phyloP scores from a whole-genome alignment of 108 stramenopile genomes.

The Skeletonema tropicum region DNA sequence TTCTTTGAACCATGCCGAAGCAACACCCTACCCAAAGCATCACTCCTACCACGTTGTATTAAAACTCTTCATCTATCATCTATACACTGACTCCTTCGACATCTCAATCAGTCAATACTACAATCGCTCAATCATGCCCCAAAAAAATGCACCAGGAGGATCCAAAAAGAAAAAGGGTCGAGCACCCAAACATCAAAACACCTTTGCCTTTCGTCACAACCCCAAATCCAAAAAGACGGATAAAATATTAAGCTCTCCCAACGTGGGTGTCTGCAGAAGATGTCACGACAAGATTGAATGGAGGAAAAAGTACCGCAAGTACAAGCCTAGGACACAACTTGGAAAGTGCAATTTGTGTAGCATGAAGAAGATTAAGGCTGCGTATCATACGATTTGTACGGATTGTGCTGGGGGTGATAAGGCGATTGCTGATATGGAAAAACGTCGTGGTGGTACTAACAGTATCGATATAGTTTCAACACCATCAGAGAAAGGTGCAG shows the following conservation, averaged over 20 bases:
- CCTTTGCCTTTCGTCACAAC: slow-evolving; percentile 93
- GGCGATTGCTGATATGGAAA: slow-evolving; percentile 59
- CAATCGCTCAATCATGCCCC: slow-evolving; percentile 37
- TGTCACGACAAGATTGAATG: slow-evolving; percentile 96
- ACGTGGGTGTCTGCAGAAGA: slow-evolving; percentile 86
- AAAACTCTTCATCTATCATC: no score
- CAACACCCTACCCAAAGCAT: no score
- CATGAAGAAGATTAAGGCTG: slow-evolving; percentile 67
- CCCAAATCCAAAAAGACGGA: slow-evolving; percentile 94
- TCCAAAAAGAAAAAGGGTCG: slow-evolving; percentile 84
- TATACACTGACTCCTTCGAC: no score
- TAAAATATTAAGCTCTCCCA: slow-evolving; percentile 81
- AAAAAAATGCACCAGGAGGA: slow-evolving; percentile 16
- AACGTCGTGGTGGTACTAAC: slow-evolving; percentile 8
- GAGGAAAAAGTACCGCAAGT: slow-evolving; percentile 92
- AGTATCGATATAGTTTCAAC: not conserved
- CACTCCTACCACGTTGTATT: no score
- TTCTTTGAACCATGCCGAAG: no score
- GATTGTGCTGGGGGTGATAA: slow-evolving; percentile 59
- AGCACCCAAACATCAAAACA: slow-evolving; percentile 91
- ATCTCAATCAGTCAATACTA: not conserved
- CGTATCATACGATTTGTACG: slow-evolving; percentile 89
- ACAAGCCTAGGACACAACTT: slow-evolving; percentile 85
- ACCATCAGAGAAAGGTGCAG: not conserved
- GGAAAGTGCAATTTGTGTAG: slow-evolving; percentile 81